Conservation (phyloP, 768 basidiomycete genomes). For the Suillus brevipes region DNA sequence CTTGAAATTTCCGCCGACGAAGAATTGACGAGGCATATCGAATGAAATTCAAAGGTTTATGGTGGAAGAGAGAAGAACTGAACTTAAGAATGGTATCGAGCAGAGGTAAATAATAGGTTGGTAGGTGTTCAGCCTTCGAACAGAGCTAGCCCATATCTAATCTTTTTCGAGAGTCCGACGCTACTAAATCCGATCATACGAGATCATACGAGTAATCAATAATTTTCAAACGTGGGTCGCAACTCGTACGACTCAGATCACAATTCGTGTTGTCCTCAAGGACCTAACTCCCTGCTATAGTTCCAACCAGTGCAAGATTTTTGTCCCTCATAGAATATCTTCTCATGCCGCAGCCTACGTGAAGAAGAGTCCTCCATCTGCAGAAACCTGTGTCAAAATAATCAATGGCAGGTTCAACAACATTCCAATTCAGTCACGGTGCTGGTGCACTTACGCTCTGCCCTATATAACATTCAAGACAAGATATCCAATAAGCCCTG, state of each 20-base stretch:
- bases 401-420: neutral
- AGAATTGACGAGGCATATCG: constrained; percentile 80
- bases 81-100: neutral
- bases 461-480: neutral
- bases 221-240: neutral
- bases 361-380: neutral
- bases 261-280: neutral
- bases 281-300: neutral
- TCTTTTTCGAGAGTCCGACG: constrained; percentile 4
- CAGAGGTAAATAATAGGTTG: neutral
- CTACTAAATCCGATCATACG: neutral
- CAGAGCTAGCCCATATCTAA: constrained; percentile 2
- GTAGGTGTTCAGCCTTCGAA: neutral
- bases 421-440: neutral
- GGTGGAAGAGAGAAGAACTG: neutral
- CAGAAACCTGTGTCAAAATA: neutral
- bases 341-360: neutral
- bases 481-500: neutral
- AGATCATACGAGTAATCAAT: neutral
- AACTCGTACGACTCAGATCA: neutral
- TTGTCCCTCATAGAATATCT: neutral
- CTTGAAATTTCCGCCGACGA: constrained; percentile 98
- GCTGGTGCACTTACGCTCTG: neutral
- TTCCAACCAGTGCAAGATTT: neutral
- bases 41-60: neutral